A percentile compares a stretch with the other conserved stretches of the same genome.
phyloP scores from a whole-genome alignment of 2,329 filamentous ascomycete species.

The Talaromyces sp. region DNA sequence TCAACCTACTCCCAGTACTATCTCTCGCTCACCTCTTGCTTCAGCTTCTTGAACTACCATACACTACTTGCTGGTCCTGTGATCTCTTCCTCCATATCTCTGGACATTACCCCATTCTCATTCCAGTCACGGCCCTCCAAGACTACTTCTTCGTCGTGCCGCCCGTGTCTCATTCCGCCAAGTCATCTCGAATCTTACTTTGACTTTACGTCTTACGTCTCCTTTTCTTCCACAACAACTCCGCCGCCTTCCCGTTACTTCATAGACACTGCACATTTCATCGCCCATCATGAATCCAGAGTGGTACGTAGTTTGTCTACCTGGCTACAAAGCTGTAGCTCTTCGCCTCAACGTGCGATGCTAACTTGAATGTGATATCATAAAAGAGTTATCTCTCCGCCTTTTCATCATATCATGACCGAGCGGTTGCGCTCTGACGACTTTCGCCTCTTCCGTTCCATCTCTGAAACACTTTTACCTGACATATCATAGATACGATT shows the following conservation, averaged over 20 bases:
- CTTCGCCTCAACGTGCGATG: background rate
- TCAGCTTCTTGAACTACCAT: background rate
- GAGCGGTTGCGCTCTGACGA: conserved; percentile 4
- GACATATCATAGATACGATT: conserved; percentile 80
- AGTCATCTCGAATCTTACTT: background rate
- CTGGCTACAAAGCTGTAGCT: background rate
- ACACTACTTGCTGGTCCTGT: background rate
- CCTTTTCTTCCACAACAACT: conserved; percentile 16
- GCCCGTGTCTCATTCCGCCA: conserved; percentile 8
- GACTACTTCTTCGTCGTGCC: background rate
- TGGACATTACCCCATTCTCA: background rate
- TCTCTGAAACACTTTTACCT: background rate
- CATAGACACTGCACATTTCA: conserved; percentile 9
- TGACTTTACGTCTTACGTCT: conserved; percentile 12
- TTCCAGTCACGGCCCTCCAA: background rate
- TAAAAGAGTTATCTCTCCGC: conserved; percentile 28
- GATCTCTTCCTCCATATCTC: background rate
- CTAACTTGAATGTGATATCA: conserved; percentile 12
- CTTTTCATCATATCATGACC: conserved; percentile 2
- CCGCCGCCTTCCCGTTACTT: conserved; percentile 1
- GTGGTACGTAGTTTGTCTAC: conserved; percentile 40
- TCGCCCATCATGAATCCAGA: conserved; percentile 49
- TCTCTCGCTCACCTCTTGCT: background rate
- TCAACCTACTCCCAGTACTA: background rate
- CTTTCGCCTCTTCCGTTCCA: background rate